phyloP scores from a whole-genome alignment of 2,329 filamentous ascomycete species.

The Fusarium compactum region DNA sequence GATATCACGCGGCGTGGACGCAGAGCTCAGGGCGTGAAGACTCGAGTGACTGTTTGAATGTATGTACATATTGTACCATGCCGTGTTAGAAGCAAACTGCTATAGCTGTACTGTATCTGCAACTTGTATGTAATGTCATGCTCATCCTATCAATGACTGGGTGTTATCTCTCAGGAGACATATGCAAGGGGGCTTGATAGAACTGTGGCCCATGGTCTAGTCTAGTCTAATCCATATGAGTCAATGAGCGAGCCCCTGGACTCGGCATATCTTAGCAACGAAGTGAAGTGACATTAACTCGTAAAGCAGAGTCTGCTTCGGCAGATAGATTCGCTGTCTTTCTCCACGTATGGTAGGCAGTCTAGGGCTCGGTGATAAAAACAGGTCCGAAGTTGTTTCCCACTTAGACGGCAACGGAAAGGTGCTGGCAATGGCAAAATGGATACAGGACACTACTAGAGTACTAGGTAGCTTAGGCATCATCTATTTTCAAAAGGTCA shows the following conservation, averaged over 20 bases:
- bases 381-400: conserved; percentile 11
- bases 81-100: conserved; percentile 9
- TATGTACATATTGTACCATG: neutral
- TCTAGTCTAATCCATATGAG: conserved; percentile 10
- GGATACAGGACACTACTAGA: neutral
- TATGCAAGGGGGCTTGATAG: conserved; percentile 22
- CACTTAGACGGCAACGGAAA: neutral
- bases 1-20: conserved; percentile 69
- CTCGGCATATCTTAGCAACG: conserved; percentile 20
- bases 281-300: conserved; percentile 34
- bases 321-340: conserved; percentile 32
- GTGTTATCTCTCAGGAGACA: conserved; percentile 11
- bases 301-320: conserved; percentile 17
- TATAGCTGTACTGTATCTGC: conserved; percentile 14
- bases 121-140: conserved; percentile 19
- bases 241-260: conserved; percentile 22
- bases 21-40: conserved; percentile 53
- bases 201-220: conserved; percentile 9
- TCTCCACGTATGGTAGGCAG: conserved; percentile 2
- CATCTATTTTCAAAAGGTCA: conserved; percentile 2
- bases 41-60: neutral
- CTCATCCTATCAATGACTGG: conserved; percentile 32
- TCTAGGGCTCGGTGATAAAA: conserved; percentile 8
- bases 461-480: neutral
- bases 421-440: neutral